Base-by-base conservation (phyloP, 2,329 filamentous ascomycete species). In the Hypoxylon sp. region DNA sequence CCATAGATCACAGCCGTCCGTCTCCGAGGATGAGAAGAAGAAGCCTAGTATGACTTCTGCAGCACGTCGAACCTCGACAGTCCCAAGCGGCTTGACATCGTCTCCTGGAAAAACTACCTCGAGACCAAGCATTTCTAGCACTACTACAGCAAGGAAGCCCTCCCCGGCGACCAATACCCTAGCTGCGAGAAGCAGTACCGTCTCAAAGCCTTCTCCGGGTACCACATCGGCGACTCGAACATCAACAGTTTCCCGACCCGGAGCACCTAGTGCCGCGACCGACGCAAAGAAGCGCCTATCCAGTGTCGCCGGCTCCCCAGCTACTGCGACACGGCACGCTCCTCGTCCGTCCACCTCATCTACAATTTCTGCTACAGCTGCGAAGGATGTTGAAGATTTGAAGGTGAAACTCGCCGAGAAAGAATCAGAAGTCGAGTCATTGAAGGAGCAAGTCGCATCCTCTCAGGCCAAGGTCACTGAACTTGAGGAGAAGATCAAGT, bases 281-380 rank as follows among this genome's bases (percentile, higher is more conserved):
- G 83, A 87, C 47, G 82, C 84, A 17, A 87, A 84, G 75, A 91
- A 90, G 80, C 83, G 88, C 31, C 79, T 90, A 17, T 90, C 88
- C 9, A 83, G 83, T 0, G 81, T 83, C 22, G 81, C 84, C 29
- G 76, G 79, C 1, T 75, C 83, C 3, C 72, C 83, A 13, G 58
- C 80, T 10, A 74, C 80, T 35, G 75, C 82, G 3, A 68, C 81
- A 3, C 79, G 80, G 57, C 84, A 86, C 70, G 77, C 80, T 4
- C 63, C 82, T n/a, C 82, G 83, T 26, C 75, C 82, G 5, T 84
- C 80, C 44, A 76, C 77, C n/a, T 76, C 76, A 10, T 78, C 76
- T 50, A 74, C 78, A 17, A 79, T 80, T 46, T 77, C 82, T 35
- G 81, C 83, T 22, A 77, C 81, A 14, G 81, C 83, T 6, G 76